Percentiles rank a stretch among this genome's conserved stretches.
Evolutionary conservation across 2,329 filamentous ascomycete species (phyloP).

Genomic region (Phialemoniopsis sp.): DNA sequence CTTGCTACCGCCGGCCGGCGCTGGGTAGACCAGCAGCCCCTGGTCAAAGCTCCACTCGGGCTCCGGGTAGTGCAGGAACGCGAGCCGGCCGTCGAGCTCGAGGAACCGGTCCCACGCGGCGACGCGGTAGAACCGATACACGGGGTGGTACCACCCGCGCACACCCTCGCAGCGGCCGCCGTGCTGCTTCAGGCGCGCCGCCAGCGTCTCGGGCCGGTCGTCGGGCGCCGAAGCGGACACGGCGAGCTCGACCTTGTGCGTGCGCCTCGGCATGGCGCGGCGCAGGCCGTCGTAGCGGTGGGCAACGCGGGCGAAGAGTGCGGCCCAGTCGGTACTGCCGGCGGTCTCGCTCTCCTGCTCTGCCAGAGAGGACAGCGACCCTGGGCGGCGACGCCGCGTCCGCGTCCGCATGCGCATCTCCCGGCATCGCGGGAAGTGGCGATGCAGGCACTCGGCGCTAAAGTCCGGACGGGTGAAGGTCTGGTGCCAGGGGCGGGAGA

Average conservation of each 20-base stretch:
- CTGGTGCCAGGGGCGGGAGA: constrained; percentile 42
- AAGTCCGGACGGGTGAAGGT: constrained; percentile 45
- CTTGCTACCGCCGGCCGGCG: constrained; percentile 7
- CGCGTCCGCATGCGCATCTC: constrained; percentile 39
- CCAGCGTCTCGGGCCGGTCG: too few species aligned
- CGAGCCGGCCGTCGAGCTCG: constrained; percentile 30
- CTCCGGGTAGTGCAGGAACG: constrained; percentile 40
- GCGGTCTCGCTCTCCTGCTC: not conserved
- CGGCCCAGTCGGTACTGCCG: constrained; percentile 28
- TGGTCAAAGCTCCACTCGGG: constrained; percentile 53
- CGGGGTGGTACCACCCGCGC: constrained; percentile 3
- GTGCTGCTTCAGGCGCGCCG: too few species aligned
- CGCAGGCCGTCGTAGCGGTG: constrained; percentile 51
- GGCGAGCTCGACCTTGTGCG: constrained; percentile 39
- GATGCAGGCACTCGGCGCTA: constrained; percentile 41
- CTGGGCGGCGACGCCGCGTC: constrained; percentile 2
- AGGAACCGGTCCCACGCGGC: constrained; percentile 40
- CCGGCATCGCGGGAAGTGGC: constrained; percentile 46
- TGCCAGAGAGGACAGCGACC: not conserved
- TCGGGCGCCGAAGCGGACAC: constrained; percentile 15
- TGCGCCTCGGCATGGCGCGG: constrained; percentile 37
- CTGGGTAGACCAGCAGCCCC: constrained; percentile 51
- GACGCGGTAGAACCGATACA: constrained; percentile 25
- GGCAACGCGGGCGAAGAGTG: constrained; percentile 43
- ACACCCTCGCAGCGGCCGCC: too few species aligned